A percentile compares a stretch with the other conserved stretches of the same genome.
Evolutionary conservation across 257 asterid species (phyloP).

Genomic region (Solanum pennellii): DNA sequence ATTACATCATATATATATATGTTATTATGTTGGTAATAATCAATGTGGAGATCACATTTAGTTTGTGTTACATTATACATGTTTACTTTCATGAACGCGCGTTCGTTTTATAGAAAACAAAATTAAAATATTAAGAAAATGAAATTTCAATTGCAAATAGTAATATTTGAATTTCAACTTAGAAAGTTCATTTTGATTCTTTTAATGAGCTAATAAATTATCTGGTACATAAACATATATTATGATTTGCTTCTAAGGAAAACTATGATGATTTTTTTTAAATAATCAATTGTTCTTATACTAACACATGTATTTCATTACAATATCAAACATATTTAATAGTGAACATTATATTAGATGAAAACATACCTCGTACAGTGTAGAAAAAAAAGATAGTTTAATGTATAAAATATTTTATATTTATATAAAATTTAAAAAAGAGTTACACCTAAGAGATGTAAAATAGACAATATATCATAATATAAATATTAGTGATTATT

Average conservation of each 20-base stretch:
- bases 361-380: background rate
- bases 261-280: background rate
- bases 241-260: background rate
- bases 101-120: background rate
- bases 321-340: background rate
- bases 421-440: accelerated
- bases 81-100: background rate
- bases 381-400: accelerated
- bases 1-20: too few relatives aligned
- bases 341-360: accelerated
- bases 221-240: background rate
- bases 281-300: background rate
- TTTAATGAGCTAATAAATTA: background rate
- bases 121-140: background rate
- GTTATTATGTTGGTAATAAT: background rate
- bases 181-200: background rate
- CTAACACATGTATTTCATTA: background rate
- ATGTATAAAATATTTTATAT: accelerated
- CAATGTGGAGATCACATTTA: background rate
- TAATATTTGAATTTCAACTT: background rate
- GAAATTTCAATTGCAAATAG: background rate
- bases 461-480: background rate
- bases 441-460: background rate
- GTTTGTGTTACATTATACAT: background rate
- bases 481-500: background rate